A percentile compares a stretch with the other conserved stretches of the same genome.
These are phyloP conservation scores for Carex arenaria DNA, from an alignment of 202 grass and related monocot genomes.

Conservation along the genomic window DNA sequence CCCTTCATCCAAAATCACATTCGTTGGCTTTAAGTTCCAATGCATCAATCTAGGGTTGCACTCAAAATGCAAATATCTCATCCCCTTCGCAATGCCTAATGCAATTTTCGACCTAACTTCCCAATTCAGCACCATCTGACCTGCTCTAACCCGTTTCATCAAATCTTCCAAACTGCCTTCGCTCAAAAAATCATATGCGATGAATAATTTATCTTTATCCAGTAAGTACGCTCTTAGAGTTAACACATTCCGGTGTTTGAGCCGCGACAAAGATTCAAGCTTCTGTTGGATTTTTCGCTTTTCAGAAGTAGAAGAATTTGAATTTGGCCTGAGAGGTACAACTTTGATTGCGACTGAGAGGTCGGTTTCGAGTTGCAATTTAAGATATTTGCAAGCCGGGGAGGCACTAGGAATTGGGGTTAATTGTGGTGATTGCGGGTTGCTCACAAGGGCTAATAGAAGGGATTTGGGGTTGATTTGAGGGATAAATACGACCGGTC, in stretches of 20 bases:
- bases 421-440: conserved; percentile 31
- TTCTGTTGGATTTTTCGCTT: conserved; percentile 77
- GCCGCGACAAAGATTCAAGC: conserved; percentile 58
- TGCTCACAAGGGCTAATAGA: conserved; percentile 38
- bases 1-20: conserved; percentile 78
- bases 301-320: conserved; percentile 61
- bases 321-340: conserved; percentile 35
- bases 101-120: conserved; percentile 70
- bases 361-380: conserved; percentile 63
- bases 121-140: conserved; percentile 65
- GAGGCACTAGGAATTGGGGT: conserved; percentile 38
- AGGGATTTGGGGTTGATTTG: conserved; percentile 76
- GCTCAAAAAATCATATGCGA: conserved; percentile 58
- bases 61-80: conserved; percentile 87
- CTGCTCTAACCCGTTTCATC: conserved; percentile 70
- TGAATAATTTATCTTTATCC: conserved; percentile 52
- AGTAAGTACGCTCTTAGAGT: conserved; percentile 69
- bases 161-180: conserved; percentile 82
- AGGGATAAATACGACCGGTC: conserved; percentile 74
- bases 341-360: conserved; percentile 77
- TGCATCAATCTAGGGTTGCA: conserved; percentile 59
- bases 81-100: conserved; percentile 59
- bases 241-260: conserved; percentile 75
- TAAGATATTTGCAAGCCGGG: conserved; percentile 53
- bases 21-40: conserved; percentile 58